Percentiles rank a stretch among this genome's conserved stretches.
phyloP scores from a whole-genome alignment of 176 grass and related monocot genomes.

The Avena eriantha region DNA sequence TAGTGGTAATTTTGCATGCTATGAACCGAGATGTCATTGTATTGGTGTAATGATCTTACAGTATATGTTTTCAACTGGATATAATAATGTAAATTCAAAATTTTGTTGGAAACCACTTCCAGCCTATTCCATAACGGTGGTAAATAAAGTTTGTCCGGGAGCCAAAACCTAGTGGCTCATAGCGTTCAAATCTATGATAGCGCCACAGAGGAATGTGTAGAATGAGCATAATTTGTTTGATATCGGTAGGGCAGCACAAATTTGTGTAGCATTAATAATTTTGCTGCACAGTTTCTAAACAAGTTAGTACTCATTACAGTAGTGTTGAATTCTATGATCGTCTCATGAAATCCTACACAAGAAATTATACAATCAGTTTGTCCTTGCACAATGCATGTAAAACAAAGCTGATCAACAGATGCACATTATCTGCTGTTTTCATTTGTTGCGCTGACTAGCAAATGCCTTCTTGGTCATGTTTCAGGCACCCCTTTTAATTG shows the following conservation, averaged over 20 bases:
- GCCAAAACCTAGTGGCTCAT: not conserved
- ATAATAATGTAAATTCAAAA: not conserved
- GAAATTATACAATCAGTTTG: not conserved
- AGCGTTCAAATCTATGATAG: not conserved
- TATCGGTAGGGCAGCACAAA: not conserved
- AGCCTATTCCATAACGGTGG: not conserved
- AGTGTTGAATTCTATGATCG: not conserved
- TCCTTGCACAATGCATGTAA: not conserved
- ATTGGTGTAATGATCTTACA: not conserved
- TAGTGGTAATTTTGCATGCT: not conserved
- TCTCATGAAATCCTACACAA: not conserved
- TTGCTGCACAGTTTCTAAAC: not conserved
- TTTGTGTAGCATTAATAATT: not conserved
- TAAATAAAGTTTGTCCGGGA: not conserved
- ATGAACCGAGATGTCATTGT: not conserved
- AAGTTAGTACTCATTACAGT: not conserved
- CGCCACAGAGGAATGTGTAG: not conserved
- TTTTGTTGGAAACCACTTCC: not conserved
- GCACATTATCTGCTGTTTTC: slow-evolving; percentile 11
- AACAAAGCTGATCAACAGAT: not conserved
- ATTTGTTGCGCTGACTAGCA: slow-evolving; percentile 12
- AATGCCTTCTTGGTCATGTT: not conserved
- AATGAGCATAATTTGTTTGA: not conserved
- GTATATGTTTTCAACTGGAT: not conserved
- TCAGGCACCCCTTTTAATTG: slow-evolving; percentile 98